Evolutionary conservation across 805 yeast genomes (phyloP).

Genomic region (Candida maesae): DNA sequence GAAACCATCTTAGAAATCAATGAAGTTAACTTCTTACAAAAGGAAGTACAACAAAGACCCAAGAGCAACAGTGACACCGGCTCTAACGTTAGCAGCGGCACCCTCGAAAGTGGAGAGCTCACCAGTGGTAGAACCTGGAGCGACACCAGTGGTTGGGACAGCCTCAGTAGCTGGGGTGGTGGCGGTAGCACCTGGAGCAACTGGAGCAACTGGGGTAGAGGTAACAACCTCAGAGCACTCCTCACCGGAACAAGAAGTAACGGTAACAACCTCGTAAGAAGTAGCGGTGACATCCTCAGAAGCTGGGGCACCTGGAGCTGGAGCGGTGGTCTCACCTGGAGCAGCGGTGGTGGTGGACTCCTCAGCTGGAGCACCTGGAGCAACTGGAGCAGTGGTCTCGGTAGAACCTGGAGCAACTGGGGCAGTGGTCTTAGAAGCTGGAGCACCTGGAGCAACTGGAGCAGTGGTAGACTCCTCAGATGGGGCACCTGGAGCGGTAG

Average conservation of each 20-base stretch:
- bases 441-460: too few relatives aligned
- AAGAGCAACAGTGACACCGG: conserved; percentile 25
- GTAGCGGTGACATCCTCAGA: conserved; percentile 13
- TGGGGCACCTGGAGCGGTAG: too few relatives aligned
- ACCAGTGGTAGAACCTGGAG: conserved; percentile 4
- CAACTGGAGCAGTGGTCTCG: conserved; percentile 15
- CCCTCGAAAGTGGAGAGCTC: conserved; percentile 12
- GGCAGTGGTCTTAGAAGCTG: conserved; percentile 25
- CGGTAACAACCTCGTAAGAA: conserved; percentile 22
- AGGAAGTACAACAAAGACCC: conserved; percentile 30
- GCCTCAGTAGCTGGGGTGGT: conserved; percentile 25
- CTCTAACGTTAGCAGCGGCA: conserved; percentile 25
- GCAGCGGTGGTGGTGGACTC: conserved; percentile 18
- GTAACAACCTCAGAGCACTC: conserved; percentile 4
- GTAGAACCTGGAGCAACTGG: too few relatives aligned
- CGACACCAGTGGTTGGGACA: conserved; percentile 8
- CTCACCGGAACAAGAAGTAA: conserved; percentile 6
- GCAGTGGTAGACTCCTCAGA: too few relatives aligned
- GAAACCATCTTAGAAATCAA: conserved; percentile 1
- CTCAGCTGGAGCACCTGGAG: conserved; percentile 25
- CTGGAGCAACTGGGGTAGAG: conserved; percentile 11
- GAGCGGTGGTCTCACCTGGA: conserved; percentile 21
- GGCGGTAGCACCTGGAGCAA: conserved; percentile 6
- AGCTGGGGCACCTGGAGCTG: conserved; percentile 10
- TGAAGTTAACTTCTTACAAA: conserved; percentile 23